These are phyloP conservation scores for Diaporthe eres DNA, from an alignment of 2,329 filamentous ascomycete species.

Conservation along the genomic window DNA sequence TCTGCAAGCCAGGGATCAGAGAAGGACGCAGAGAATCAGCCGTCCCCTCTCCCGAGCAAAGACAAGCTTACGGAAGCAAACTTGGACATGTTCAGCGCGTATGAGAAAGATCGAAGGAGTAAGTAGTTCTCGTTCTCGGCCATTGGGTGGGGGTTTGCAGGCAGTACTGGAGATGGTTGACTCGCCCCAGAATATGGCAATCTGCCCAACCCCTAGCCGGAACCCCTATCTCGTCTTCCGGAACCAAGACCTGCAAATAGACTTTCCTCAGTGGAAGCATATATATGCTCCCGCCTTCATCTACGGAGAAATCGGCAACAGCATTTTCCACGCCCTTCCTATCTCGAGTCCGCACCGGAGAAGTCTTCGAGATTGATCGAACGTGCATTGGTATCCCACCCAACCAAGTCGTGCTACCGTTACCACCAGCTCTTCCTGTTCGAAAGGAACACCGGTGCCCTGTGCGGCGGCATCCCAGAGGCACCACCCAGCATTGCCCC, in stretches of 20 bases:
- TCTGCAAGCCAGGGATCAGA: slow-evolving; percentile 7
- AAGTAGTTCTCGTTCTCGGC: background rate
- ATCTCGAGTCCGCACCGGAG: background rate
- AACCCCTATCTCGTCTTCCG: slow-evolving; percentile 12
- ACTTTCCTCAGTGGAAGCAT: slow-evolving; percentile 6
- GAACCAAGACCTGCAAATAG: background rate
- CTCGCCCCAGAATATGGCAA: slow-evolving; percentile 20
- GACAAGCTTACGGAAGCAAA: slow-evolving; percentile 18
- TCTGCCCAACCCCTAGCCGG: slow-evolving; percentile 4
- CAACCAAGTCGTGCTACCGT: background rate
- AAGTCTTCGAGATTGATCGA: background rate
- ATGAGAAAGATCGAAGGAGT: background rate
- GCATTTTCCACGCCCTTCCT: background rate
- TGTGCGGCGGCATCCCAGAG: slow-evolving; percentile 4
- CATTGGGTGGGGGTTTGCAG: background rate
- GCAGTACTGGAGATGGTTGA: slow-evolving; percentile 5
- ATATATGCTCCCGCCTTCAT: background rate
- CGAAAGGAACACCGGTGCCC: background rate
- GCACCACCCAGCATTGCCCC: slow-evolving; percentile 2
- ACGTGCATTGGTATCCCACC: background rate
- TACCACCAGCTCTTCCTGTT: background rate
- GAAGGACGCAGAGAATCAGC: background rate
- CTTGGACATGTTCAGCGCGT: slow-evolving; percentile 14
- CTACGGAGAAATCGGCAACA: background rate
- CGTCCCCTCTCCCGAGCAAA: background rate